Evolutionary conservation across 192 early-diverging fungal genomes (phyloP), one percentile per base, ranked within the genome.

Genomic region (Powellomyces hirtus): DNA sequence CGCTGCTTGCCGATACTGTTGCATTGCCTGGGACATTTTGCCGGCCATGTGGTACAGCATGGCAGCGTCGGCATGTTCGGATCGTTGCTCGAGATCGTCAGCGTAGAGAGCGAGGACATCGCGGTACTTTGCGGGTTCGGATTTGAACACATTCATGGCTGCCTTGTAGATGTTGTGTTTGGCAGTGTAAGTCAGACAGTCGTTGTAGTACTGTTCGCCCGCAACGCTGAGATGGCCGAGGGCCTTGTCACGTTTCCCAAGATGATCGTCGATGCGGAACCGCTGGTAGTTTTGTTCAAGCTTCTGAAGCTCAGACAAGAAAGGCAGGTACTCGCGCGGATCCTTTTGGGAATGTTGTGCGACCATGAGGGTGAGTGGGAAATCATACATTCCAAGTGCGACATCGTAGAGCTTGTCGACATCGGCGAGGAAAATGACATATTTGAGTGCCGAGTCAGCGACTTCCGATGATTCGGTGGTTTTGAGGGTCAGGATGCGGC

Each of bases 341-440:
- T 98, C 96, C 78, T 91, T 96, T 62, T 98, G 95, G 26, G 92
- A 92, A 75, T 92, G 90, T 72, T 97, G 94, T n/a, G 95, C 97
- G 35, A 97, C 93, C 88, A 95, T 89, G 31, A 98, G 73, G 1
- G 94, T 93, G 31, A 98, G 77, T 14, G 86, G 78, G 71, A 98
- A 91, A 64, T 98, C 92, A 69, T 98, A 98, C 83, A 95, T 88
- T 7, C 93, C 94, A 62, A 98, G 73, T 0, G 95, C 95, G 1
- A 96, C 90, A 62, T 96, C 83, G 65, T 92, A 98, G 0, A 97
- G 84, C 22, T 82, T 83, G 67, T 96, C 88, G 49, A 91, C 91
- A 68, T 98, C 89, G 5, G 88, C 89, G 56, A 98, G 84, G 75
- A 97, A 97, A 53, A 97, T 90, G 26, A 92, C 81, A 71, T 95